Evolutionary conservation across 2,329 filamentous ascomycete species (phyloP).

Genomic region (Alternaria sp.): DNA sequence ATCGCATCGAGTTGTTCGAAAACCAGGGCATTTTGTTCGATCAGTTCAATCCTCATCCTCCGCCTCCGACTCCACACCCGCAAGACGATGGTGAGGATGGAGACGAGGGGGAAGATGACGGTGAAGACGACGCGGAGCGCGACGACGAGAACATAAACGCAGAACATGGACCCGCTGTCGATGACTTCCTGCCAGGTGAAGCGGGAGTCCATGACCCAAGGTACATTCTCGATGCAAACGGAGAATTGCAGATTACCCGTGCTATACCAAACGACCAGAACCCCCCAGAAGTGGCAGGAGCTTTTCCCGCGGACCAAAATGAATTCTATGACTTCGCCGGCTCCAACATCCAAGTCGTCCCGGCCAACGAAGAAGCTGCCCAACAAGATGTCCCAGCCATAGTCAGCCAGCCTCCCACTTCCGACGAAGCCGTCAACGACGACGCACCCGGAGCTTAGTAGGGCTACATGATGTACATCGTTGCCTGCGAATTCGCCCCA

Average conservation of each 20-base stretch:
- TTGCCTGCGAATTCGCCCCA: not conserved
- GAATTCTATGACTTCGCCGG: not conserved
- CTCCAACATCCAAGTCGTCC: not conserved
- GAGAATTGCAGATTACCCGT: not conserved
- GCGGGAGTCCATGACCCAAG: not conserved
- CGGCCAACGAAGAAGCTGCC: not conserved
- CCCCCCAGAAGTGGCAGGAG: not conserved
- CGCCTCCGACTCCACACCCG: not conserved
- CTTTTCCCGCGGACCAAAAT: not conserved
- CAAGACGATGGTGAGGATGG: not conserved
- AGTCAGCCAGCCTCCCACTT: not conserved
- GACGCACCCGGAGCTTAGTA: not conserved
- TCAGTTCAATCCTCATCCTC: not conserved
- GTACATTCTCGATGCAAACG: not conserved
- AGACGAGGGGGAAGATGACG: not conserved
- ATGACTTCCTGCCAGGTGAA: not conserved
- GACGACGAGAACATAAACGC: not conserved
- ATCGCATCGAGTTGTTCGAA: conserved; percentile 27
- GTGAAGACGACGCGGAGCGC: not conserved
- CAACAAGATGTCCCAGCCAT: not conserved
- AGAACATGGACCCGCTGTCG: not conserved
- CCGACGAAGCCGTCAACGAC: not conserved
- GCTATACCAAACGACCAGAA: not conserved
- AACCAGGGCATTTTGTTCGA: conserved; percentile 18
- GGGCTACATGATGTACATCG: not conserved